A percentile compares a stretch with the other conserved stretches of the same genome.
Evolutionary conservation across 1,284 basidiomycete species (phyloP).

Genomic region (Leccinum angustisporum): DNA sequence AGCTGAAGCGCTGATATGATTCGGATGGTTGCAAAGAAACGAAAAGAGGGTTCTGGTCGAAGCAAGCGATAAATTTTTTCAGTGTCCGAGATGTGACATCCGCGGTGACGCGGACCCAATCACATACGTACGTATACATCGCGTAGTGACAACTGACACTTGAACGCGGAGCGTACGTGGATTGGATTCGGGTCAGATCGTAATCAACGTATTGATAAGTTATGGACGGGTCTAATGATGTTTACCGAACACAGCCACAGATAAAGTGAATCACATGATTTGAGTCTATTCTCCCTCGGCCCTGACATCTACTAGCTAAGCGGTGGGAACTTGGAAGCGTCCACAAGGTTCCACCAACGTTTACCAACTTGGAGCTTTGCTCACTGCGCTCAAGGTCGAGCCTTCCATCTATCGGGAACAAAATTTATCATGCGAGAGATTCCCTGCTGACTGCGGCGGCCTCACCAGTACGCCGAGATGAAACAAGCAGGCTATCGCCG

Average conservation of each 20-base stretch:
- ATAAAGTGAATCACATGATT: background rate
- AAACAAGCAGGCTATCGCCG: background rate
- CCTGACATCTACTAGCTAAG: background rate
- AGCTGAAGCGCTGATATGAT: too few relatives aligned
- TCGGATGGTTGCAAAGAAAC: background rate
- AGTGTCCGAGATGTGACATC: conserved; percentile 21
- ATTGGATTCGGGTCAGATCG: background rate
- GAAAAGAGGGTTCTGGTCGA: background rate
- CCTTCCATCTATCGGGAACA: background rate
- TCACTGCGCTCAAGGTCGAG: background rate
- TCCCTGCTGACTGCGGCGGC: too few relatives aligned
- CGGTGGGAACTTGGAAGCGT: conserved; percentile 12
- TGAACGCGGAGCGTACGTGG: background rate
- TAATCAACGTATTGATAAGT: background rate
- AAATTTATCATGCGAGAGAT: background rate
- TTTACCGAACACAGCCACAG: background rate
- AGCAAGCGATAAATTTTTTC: conserved; percentile 2
- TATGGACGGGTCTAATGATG: too few relatives aligned
- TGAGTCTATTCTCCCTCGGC: too few relatives aligned
- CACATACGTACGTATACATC: conserved; percentile 1
- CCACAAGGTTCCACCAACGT: background rate
- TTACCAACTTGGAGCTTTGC: too few relatives aligned
- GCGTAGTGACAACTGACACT: background rate
- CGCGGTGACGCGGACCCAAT: conserved; percentile 16
- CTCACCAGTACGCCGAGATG: background rate